Evolutionary conservation across 1,139 yeast species (phyloP).

Genomic region (Blastobotrys aristatus): DNA sequence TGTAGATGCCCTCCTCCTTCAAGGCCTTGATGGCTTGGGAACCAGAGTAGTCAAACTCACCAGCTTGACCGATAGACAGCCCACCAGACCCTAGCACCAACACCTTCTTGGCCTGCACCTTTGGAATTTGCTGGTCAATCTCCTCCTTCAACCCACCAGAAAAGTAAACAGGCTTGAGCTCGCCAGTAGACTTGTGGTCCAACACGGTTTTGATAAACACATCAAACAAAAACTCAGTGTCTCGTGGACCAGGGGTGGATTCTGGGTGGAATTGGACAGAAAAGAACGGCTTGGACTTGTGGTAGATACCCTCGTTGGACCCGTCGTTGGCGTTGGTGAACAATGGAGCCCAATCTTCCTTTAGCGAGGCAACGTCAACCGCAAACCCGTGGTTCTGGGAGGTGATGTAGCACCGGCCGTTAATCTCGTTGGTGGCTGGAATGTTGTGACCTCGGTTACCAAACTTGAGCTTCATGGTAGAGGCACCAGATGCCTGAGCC

Average conservation of each 20-base stretch:
- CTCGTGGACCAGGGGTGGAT: slow-evolving; percentile 99
- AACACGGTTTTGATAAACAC: slow-evolving; percentile 80
- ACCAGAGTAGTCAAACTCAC: slow-evolving; percentile 98
- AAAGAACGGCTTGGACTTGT: slow-evolving; percentile 80
- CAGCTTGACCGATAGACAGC: slow-evolving; percentile 98
- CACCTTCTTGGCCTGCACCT: slow-evolving; percentile 84
- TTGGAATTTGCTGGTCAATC: slow-evolving; percentile 59
- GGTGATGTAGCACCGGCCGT: slow-evolving; percentile 97
- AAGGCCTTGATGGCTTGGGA: slow-evolving; percentile 77
- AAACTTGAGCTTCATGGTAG: slow-evolving; percentile 84
- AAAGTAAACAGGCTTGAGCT: slow-evolving; percentile 69
- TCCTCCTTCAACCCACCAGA: slow-evolving; percentile 84
- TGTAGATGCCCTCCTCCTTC: slow-evolving; percentile 95
- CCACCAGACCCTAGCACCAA: slow-evolving; percentile 98
- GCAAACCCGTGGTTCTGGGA: slow-evolving; percentile 99
- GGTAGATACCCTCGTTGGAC: slow-evolving; percentile 97
- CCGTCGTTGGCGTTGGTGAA: slow-evolving; percentile 96
- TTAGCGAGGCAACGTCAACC: slow-evolving; percentile 73
- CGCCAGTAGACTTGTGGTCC: slow-evolving; percentile 54
- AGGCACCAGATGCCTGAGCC: slow-evolving; percentile 94
- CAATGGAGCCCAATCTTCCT: slow-evolving; percentile 82
- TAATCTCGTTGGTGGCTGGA: slow-evolving; percentile 89
- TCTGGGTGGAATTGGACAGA: slow-evolving; percentile 99
- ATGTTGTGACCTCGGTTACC: slow-evolving; percentile 99
- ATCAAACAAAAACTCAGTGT: slow-evolving; percentile 95